Conservation (phyloP, 192 early-diverging fungal species). For the Geosiphon pyriformis region DNA sequence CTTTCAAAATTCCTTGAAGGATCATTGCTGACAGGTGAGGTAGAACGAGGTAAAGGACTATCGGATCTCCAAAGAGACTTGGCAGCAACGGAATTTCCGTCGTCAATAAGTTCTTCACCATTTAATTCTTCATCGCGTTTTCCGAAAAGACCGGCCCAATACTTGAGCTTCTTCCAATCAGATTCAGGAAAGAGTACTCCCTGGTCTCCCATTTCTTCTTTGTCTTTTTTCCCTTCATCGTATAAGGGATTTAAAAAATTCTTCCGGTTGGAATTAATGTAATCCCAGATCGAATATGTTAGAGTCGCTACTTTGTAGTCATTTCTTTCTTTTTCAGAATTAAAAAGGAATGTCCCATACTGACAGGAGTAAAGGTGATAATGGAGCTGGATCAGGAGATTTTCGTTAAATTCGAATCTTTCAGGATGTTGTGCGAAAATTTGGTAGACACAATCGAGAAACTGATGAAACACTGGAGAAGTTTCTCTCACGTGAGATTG, state of each 20-base stretch:
- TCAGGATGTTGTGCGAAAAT: constrained; percentile 80
- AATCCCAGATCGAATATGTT: constrained; percentile 78
- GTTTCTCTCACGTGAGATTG: constrained; percentile 72
- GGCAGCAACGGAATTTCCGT: neutral
- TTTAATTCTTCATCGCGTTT: constrained; percentile 54
- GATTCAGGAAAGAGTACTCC: constrained; percentile 60
- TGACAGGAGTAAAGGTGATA: constrained; percentile 85
- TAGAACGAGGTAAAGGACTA: neutral
- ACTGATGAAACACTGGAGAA: constrained; percentile 95
- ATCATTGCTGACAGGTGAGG: no score
- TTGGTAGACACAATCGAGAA: constrained; percentile 95
- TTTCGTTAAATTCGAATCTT: constrained; percentile 90
- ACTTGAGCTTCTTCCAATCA: constrained; percentile 54
- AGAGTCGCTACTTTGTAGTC: constrained; percentile 35
- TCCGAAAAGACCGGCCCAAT: constrained; percentile 69
- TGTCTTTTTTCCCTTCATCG: constrained; percentile 42
- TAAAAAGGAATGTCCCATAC: constrained; percentile 93
- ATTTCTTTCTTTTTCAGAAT: constrained; percentile 74
- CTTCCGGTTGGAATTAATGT: constrained; percentile 53
- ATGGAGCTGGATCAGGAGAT: constrained; percentile 74
- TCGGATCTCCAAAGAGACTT: neutral
- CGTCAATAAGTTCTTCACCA: constrained; percentile 19
- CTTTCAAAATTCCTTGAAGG: no score
- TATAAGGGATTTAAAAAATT: constrained; percentile 58
- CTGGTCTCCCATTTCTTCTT: constrained; percentile 40